phyloP scores from a whole-genome alignment of 1,139 yeast species.

The Suhomyces wounanorum region DNA sequence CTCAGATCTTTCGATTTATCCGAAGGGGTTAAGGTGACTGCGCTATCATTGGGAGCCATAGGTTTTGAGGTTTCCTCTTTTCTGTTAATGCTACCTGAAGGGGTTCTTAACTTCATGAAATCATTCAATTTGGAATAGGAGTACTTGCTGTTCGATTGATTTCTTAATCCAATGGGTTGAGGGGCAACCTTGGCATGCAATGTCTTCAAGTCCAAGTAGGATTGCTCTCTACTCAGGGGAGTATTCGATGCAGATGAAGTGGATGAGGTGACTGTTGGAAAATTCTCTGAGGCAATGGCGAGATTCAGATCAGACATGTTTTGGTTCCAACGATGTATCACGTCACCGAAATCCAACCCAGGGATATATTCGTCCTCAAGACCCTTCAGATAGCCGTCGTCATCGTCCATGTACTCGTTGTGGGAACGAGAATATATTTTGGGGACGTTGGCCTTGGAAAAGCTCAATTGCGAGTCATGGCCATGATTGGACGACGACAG shows the following conservation, averaged over 20 bases:
- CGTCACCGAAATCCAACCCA: slow-evolving; percentile 55
- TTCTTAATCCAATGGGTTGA: slow-evolving; percentile 36
- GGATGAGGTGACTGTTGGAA: slow-evolving; percentile 12
- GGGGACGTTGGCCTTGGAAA: slow-evolving; percentile 9
- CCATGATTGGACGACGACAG: slow-evolving; percentile 15
- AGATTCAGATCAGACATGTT: slow-evolving; percentile 21
- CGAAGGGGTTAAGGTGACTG: slow-evolving; percentile 12
- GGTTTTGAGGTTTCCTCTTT: slow-evolving; percentile 8
- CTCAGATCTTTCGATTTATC: slow-evolving; percentile 7
- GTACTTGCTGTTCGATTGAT: slow-evolving; percentile 17
- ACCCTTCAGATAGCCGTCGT: slow-evolving; percentile 34
- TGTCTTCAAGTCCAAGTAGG: slow-evolving; percentile 44
- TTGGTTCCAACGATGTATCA: slow-evolving; percentile 42
- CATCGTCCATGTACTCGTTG: slow-evolving; percentile 23
- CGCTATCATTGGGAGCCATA: slow-evolving; percentile 6
- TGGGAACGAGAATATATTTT: slow-evolving; percentile 38
- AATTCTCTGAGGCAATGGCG: slow-evolving; percentile 3
- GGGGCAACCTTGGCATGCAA: slow-evolving; percentile 53
- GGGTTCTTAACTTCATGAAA: slow-evolving; percentile 29
- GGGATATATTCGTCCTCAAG: slow-evolving; percentile 76
- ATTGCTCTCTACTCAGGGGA: slow-evolving; percentile 34
- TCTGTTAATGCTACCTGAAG: slow-evolving; percentile 13
- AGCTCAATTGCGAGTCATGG: neutral
- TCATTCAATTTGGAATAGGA: slow-evolving; percentile 32
- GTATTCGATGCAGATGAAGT: slow-evolving; percentile 26